These are phyloP conservation scores for Pseudoturritis turrita DNA, from an alignment of 345 rosid species.

Conservation along the genomic window DNA sequence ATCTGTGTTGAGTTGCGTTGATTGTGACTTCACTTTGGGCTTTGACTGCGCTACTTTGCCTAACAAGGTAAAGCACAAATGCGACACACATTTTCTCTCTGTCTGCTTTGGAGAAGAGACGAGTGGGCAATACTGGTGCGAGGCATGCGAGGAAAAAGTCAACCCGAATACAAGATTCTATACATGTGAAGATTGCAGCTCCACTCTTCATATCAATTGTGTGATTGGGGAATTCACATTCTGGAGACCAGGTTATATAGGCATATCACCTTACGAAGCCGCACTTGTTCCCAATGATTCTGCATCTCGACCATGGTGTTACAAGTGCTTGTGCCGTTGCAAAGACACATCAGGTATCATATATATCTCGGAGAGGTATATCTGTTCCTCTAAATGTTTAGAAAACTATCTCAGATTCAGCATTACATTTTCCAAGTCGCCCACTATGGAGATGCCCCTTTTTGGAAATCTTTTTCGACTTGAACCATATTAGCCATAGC, in stretches of 20 bases:
- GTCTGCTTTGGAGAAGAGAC: not conserved
- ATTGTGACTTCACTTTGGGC: not conserved
- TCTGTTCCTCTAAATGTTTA: not conserved
- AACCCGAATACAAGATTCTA: not conserved
- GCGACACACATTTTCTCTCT: not conserved
- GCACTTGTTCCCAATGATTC: not conserved
- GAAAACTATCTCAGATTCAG: not conserved
- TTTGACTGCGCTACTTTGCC: slow-evolving; percentile 8
- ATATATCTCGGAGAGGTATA: slow-evolving; percentile 5
- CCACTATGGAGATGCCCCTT: not conserved
- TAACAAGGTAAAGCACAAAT: not conserved
- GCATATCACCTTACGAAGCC: not conserved
- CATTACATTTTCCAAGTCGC: not conserved
- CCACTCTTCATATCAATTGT: not conserved
- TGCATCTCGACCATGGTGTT: not conserved
- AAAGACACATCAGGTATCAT: slow-evolving; percentile 2
- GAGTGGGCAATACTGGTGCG: slow-evolving; percentile 5
- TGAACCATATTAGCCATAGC: not conserved
- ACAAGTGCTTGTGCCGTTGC: not conserved
- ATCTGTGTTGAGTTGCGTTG: slow-evolving; percentile 1
- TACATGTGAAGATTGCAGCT: not conserved
- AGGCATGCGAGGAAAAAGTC: not conserved
- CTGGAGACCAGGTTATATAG: not conserved
- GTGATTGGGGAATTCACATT: not conserved
- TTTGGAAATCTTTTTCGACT: not conserved